A percentile compares a stretch with the other conserved stretches of the same genome.
Evolutionary conservation across 257 asterid genomes (phyloP).

Genomic region (Nemophila menziesii): DNA sequence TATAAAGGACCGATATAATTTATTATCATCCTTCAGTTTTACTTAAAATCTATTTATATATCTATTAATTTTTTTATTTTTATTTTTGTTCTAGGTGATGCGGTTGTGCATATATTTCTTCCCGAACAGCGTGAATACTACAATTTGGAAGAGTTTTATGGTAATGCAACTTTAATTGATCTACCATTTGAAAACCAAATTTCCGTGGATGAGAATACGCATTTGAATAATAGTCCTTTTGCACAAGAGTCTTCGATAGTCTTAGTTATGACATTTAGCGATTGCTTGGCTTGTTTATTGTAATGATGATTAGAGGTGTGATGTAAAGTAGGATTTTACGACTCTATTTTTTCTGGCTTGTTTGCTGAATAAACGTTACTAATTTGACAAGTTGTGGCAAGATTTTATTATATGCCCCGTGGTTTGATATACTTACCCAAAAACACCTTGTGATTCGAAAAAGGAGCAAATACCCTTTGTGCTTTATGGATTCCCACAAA

Average conservation of each 20-base stretch:
- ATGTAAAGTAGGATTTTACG: background rate
- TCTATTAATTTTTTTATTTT: no score
- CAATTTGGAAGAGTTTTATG: constrained; percentile 93
- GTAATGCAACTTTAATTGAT: constrained; percentile 63
- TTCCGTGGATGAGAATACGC: constrained; percentile 32
- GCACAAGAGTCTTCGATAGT: background rate
- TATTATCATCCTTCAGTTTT: no score
- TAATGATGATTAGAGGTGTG: background rate
- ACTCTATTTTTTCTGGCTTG: background rate
- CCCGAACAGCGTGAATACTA: constrained; percentile 68
- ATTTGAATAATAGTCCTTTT: constrained; percentile 3
- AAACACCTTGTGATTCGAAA: no score
- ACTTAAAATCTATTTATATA: no score
- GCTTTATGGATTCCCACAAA: no score
- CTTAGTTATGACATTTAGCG: no score
- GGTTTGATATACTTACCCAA: no score
- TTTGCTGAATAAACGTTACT: background rate
- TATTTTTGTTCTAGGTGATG: constrained; percentile 77
- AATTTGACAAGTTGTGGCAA: background rate
- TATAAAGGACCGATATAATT: no score
- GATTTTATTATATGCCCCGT: no score
- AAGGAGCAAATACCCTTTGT: no score
- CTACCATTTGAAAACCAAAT: constrained; percentile 71
- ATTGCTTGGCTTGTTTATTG: background rate
- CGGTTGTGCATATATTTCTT: constrained; percentile 89